Conservation (phyloP, 1,284 basidiomycete species). For the Trichosporon sp. region DNA sequence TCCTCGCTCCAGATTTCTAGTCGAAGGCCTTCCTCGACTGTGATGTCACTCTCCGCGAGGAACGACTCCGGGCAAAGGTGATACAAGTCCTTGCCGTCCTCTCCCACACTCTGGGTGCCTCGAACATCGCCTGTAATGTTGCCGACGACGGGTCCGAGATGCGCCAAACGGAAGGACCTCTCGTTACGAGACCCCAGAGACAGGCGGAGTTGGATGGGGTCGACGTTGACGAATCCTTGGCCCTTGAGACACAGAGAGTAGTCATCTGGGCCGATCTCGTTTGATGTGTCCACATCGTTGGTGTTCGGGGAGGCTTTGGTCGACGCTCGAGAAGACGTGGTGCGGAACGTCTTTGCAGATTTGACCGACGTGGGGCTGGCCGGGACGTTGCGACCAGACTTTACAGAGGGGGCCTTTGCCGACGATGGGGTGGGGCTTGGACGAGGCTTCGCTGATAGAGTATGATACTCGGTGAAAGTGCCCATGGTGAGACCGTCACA, state of each 20-base stretch:
- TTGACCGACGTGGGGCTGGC: background rate
- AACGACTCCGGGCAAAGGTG: slow-evolving; percentile 47
- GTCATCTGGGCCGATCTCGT: background rate
- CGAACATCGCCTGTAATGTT: slow-evolving; percentile 25
- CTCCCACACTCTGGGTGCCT: slow-evolving; percentile 11
- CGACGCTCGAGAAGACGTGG: background rate
- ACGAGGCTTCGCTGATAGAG: background rate
- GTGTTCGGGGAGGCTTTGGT: background rate
- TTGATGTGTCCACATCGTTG: background rate
- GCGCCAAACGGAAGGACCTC: slow-evolving; percentile 28
- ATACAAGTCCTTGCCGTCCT: slow-evolving; percentile 21
- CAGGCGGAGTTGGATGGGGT: slow-evolving; percentile 34
- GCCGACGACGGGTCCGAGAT: slow-evolving; percentile 27
- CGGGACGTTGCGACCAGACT: background rate
- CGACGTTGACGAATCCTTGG: slow-evolving; percentile 24
- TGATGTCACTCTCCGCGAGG: slow-evolving; percentile 54
- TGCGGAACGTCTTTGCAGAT: background rate
- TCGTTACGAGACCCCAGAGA: slow-evolving; percentile 22
- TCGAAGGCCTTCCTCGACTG: slow-evolving; percentile 58
- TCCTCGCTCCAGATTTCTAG: slow-evolving; percentile 68
- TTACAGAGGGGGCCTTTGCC: background rate
- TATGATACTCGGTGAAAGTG: background rate
- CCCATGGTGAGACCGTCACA: slow-evolving; percentile 30
- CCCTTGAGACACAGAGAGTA: background rate
- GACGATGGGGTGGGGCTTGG: background rate